Conservation (phyloP, 768 basidiomycete species). For the Hydnomerulius pinastri region DNA sequence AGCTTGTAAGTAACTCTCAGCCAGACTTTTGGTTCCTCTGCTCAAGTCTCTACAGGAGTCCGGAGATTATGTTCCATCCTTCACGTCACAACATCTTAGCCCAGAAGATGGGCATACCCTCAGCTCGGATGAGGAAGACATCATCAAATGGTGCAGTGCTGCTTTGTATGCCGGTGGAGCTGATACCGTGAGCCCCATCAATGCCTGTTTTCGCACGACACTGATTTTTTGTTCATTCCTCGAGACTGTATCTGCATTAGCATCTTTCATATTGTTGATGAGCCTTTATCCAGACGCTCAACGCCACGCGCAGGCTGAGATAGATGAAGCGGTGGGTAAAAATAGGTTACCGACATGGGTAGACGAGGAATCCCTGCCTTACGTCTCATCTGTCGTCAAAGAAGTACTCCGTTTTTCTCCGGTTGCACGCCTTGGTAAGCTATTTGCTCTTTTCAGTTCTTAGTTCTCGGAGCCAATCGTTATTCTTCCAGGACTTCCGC, state of each 20-base stretch:
- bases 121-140: background rate
- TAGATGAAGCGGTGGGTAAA: slow-evolving; percentile 1
- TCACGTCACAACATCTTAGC: slow-evolving; percentile 28
- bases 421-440: background rate
- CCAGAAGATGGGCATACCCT: background rate
- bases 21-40: slow-evolving; percentile 18
- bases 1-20: slow-evolving; percentile 41
- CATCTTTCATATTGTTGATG: slow-evolving; percentile 4
- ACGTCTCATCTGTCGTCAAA: slow-evolving; percentile 8
- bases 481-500: slow-evolving; percentile 13
- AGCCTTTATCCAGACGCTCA: background rate
- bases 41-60: background rate
- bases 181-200: background rate
- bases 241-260: background rate
- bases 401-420: slow-evolving; percentile 6
- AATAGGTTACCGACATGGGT: slow-evolving; percentile 9
- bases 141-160: slow-evolving; percentile 1
- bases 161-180: background rate
- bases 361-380: slow-evolving; percentile 9
- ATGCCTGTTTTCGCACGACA: background rate
- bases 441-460: slow-evolving; percentile 20
- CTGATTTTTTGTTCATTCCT: background rate
- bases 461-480: slow-evolving; percentile 32
- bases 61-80: background rate
- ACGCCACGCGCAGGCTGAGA: background rate